phyloP scores from a whole-genome alignment of 2,329 filamentous ascomycete genomes.

The Pyrenochaeta sp. region DNA sequence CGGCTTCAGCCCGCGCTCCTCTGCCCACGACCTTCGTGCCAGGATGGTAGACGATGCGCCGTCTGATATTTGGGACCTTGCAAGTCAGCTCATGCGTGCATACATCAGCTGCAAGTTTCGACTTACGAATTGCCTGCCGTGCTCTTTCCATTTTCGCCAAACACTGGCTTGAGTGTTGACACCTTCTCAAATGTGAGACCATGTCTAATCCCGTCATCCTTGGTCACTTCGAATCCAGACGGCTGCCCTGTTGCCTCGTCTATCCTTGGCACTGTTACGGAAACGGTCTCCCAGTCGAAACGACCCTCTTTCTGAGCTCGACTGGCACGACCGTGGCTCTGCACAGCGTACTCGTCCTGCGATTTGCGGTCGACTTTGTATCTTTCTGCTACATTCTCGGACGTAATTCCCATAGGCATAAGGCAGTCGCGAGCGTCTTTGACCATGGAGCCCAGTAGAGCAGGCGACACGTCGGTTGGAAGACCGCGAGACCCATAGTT shows the following conservation, averaged over 20 bases:
- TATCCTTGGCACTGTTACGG: constrained; percentile 81
- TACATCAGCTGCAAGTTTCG: background rate
- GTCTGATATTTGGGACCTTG: constrained; percentile 89
- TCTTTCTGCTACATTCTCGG: constrained; percentile 90
- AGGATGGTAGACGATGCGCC: constrained; percentile 88
- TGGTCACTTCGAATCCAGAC: constrained; percentile 77
- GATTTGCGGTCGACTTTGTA: constrained; percentile 80
- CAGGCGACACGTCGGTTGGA: constrained; percentile 74
- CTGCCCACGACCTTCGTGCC: constrained; percentile 91
- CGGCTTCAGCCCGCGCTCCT: constrained; percentile 86
- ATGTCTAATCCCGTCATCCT: constrained; percentile 89
- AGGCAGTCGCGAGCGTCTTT: constrained; percentile 86
- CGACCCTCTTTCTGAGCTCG: constrained; percentile 85
- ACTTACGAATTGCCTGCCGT: constrained; percentile 80
- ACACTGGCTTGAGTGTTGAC: constrained; percentile 84
- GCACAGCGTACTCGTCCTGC: constrained; percentile 86
- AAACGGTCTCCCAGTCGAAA: constrained; percentile 92
- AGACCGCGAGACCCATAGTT: constrained; percentile 85
- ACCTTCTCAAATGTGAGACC: constrained; percentile 86
- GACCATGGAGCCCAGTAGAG: constrained; percentile 74
- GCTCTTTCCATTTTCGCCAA: constrained; percentile 86
- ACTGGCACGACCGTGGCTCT: constrained; percentile 88
- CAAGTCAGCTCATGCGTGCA: constrained; percentile 4
- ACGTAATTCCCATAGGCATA: constrained; percentile 98
- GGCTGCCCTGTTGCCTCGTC: constrained; percentile 72